Conservation (phyloP, 1,284 basidiomycete species). For the Austroboletus niveus region DNA sequence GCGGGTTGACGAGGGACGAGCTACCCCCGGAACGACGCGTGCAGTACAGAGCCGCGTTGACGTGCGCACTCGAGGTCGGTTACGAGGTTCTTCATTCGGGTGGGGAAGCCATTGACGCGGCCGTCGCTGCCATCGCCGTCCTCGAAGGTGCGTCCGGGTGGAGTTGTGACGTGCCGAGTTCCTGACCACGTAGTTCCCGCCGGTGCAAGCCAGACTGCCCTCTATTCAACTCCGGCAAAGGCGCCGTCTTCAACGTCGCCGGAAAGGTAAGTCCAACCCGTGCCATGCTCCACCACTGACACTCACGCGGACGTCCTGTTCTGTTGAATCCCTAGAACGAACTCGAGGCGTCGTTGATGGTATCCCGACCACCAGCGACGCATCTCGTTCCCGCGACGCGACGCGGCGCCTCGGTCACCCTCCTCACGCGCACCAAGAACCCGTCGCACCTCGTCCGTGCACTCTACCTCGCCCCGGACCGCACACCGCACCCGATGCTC, state of each 20-base stretch:
- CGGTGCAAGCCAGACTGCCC: slow-evolving; percentile 54
- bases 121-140: slow-evolving; percentile 66
- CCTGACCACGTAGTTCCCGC: background rate
- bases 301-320: background rate
- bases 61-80: slow-evolving; percentile 58
- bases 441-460: slow-evolving; percentile 70
- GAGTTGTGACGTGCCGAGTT: background rate
- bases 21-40: slow-evolving; percentile 64
- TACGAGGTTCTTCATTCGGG: slow-evolving; percentile 60
- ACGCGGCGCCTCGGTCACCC: slow-evolving; percentile 61
- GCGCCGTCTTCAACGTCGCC: slow-evolving; percentile 76
- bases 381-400: slow-evolving; percentile 59
- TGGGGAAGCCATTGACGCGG: slow-evolving; percentile 82
- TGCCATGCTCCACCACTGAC: too few species aligned
- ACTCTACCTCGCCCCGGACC: slow-evolving; percentile 62
- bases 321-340: slow-evolving; percentile 54
- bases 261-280: slow-evolving; percentile 53
- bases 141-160: slow-evolving; percentile 61
- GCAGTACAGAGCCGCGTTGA: slow-evolving; percentile 56
- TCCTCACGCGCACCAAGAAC: slow-evolving; percentile 67
- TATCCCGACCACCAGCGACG: slow-evolving; percentile 67
- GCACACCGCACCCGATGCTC: slow-evolving; percentile 67
- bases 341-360: slow-evolving; percentile 76
- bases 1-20: slow-evolving; percentile 56
- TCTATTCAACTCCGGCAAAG: slow-evolving; percentile 76